These are phyloP conservation scores for Phytophthora pini DNA, from an alignment of 352 stramenopile genomes.

Conservation along the genomic window DNA sequence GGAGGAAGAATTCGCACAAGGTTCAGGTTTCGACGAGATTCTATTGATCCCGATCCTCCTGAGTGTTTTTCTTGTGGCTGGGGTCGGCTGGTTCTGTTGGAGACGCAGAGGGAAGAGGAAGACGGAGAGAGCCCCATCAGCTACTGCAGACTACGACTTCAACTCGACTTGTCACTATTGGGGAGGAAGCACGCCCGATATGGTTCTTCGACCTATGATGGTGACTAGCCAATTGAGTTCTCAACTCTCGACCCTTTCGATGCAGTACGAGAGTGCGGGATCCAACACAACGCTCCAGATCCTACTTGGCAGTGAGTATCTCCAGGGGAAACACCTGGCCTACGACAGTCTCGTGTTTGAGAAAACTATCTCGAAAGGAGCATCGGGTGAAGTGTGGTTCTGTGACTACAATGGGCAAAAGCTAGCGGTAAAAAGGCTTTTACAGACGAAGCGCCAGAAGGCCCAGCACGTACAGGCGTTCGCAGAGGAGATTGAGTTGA, in stretches of 20 bases:
- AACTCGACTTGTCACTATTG: slow-evolving; percentile 12
- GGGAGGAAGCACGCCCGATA: slow-evolving; percentile 1
- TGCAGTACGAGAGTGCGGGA: slow-evolving; percentile 26
- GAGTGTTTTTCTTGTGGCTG: background rate
- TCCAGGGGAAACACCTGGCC: slow-evolving; percentile 27
- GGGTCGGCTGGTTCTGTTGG: slow-evolving; percentile 15
- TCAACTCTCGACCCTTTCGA: slow-evolving; percentile 7
- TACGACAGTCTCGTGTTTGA: slow-evolving; percentile 29
- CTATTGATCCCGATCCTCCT: slow-evolving; percentile 25
- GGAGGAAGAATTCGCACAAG: slow-evolving; percentile 19
- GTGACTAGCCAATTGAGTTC: slow-evolving; percentile 18
- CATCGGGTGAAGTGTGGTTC: slow-evolving; percentile 56
- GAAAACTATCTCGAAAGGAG: slow-evolving; percentile 32
- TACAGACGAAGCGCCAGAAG: slow-evolving; percentile 31
- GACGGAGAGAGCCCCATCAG: slow-evolving; percentile 5
- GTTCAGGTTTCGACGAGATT: slow-evolving; percentile 9
- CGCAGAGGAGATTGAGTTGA: slow-evolving; percentile 44
- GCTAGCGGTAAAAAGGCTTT: slow-evolving; percentile 53
- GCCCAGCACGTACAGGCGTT: slow-evolving; percentile 49
- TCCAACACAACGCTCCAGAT: slow-evolving; percentile 36
- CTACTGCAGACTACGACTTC: slow-evolving; percentile 9
- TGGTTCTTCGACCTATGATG: slow-evolving; percentile 16
- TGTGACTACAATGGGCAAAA: slow-evolving; percentile 48
- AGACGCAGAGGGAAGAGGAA: slow-evolving; percentile 6
- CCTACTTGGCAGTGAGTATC: slow-evolving; percentile 18